Evolutionary conservation across 2,329 filamentous ascomycete genomes (phyloP), one percentile per base, ranked within the genome.

Genomic region (Hortaea sp.): DNA sequence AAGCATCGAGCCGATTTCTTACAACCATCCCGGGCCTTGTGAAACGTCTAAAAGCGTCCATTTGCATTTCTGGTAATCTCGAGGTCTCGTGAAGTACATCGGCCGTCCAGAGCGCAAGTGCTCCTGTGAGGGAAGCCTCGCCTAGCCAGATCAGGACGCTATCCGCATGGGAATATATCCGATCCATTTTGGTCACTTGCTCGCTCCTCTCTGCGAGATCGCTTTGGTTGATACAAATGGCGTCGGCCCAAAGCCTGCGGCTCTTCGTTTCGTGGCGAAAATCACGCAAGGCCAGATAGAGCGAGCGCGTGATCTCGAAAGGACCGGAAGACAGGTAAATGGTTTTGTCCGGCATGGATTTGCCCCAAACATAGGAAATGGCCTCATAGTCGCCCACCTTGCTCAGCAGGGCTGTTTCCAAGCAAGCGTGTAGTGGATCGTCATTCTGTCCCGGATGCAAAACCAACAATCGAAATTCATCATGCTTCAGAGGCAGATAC

Each of bases 121-220:
- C 12, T 13, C 40, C 43, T 9, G 27, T 5, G 3, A 4, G 4
- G 1, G 34, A 31, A 5, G 34, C 6, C 20, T 11, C 13, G 11
- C 48, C 48, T 3, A 48, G 37, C 43, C 41, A 50, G 6, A 48
- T 38, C 35, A 39, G 57, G 0, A 64, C 64, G 2, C 54, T 43
- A 5, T 51, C 35, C 0, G 65, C 63, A 7, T 52, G 49, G 9
- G 52, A 53, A 45, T 67, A 68, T 20, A 68, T 63, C 1, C 44
- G 41, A 2, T 54, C 44, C 65, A 69, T 68, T 51, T 62, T 57
- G 32, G 32, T 50, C 7, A 57, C 43, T 37, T 58, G 55, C 12
- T 41, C 37, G 35, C 45, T 49, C 11, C 50, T 49, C 37, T 58
- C 53, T 1, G 7, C 12, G 12, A 29, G 20, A 32, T 56, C 45